Base-by-base conservation (phyloP, 768 basidiomycete species). In the Tulasnella sp. region DNA sequence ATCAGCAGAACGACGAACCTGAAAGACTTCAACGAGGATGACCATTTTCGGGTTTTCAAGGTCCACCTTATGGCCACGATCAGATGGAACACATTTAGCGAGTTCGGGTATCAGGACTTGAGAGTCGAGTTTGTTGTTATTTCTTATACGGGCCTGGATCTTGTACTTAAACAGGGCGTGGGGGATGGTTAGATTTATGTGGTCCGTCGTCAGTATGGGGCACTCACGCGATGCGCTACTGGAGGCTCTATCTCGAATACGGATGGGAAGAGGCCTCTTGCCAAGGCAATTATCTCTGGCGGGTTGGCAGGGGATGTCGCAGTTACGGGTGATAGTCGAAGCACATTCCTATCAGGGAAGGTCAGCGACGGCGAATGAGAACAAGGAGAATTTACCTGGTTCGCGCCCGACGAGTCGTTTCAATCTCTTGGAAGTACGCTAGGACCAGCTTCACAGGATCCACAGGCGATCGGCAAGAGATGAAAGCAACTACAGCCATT, bases 1-100 rank as follows among this genome's bases (percentile, higher is more conserved):
- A 13, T 23, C 8, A 5, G 47, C 15, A 49, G 32, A 34, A 5
- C 3, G 15, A 13, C 73, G 44, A 55, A 85, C 88, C 79, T 90
- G 91, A 76, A 89, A 90, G 3, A 91, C 76, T 66, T 91, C 87
- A 4, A 89, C 81, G 5, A 91, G 76, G 48, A 91, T 78, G 62
- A 87, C 88, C 2, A 87, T 71, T 44, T 85, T 78, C 0, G 88
- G 84, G 63, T 82, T 71, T 29, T 79, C 76, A 21, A 91, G 73
- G 58, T 86, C 78, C 13, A 91, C 89, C 1, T 70, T 76, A 65
- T 85, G 85, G 11, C 77, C 78, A 55, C 23, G 34, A 17, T 64
- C 64, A 30, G 75, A 74, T 0, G 88, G 88, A 11, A 90, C 79
- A 66, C 82, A 85, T 64, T 78, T 75, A 0, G 84, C 88, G 41